Conservation (phyloP, 2,329 filamentous ascomycete genomes). For the Blumeriella jaapii region DNA sequence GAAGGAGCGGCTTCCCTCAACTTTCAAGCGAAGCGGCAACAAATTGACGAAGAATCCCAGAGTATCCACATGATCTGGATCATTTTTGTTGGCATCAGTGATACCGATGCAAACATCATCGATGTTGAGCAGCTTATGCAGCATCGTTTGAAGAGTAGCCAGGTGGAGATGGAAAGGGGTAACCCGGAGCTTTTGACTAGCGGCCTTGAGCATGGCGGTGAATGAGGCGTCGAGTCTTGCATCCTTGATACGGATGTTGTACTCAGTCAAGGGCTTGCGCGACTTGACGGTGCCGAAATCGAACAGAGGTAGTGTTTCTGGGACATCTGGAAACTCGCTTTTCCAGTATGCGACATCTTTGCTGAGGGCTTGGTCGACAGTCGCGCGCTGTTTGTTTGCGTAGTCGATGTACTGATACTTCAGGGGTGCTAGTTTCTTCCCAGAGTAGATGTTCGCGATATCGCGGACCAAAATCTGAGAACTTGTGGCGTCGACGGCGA, state of each 20-base stretch:
- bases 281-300: conserved; percentile 20
- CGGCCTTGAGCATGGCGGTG: conserved; percentile 5
- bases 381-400: conserved; percentile 25
- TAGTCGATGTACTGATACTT: conserved; percentile 27
- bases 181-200: conserved; percentile 17
- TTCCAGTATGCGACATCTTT: conserved; percentile 29
- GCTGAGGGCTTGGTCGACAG: conserved; percentile 24
- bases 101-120: conserved; percentile 32
- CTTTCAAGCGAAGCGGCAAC: conserved; percentile 13
- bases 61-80: conserved; percentile 18
- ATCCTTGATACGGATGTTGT: conserved; percentile 8
- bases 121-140: conserved; percentile 10
- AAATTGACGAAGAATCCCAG: conserved; percentile 16
- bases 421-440: conserved; percentile 13
- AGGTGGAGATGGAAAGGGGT: conserved; percentile 38
- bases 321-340: conserved; percentile 18
- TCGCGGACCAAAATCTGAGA: conserved; percentile 33
- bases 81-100: conserved; percentile 29
- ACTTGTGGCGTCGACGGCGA: conserved; percentile 37
- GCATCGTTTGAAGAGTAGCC: conserved; percentile 26
- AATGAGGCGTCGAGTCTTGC: conserved; percentile 4
- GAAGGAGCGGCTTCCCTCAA: conserved; percentile 22
- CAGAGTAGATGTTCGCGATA: conserved; percentile 32
- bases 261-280: conserved; percentile 7
- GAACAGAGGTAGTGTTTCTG: conserved; percentile 27